Base-by-base conservation (phyloP, 2,329 filamentous ascomycete species). In the Epichloe gansuensis region DNA sequence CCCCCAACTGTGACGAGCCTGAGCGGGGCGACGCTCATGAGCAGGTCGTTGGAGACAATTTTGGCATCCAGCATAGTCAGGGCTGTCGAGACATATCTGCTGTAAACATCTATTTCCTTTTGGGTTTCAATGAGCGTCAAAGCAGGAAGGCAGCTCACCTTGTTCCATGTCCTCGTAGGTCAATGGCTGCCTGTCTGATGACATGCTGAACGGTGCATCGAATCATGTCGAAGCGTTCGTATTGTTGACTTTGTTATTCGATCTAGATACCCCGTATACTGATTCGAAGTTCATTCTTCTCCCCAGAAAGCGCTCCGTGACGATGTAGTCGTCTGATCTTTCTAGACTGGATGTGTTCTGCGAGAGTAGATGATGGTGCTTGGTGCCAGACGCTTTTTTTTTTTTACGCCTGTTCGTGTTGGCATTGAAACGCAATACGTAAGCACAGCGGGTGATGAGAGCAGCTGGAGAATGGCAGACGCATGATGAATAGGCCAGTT, bases 21-120 rank as follows among this genome's bases (percentile, higher is more conserved):
- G 40, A 64, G 54, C 8, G 61, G 62, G 6, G 60, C 60, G 13
- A 64, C 51, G 40, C 58, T 59, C 57, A 59, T 60, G 31, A 63
- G 55, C 21, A 61, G 52, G 27, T 61, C 58, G 17, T 56, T 60
- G 41, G 54, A 53, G 12, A 55, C 56, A 17, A 63, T 56, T n/a
- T 59, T 53, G 13, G 47, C 48, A 36, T 63, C 57, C 9, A 63
- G 55, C 11, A 57, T 55, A 17, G 49, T 39, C 23, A 63, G 53
- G 17, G 55, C 59, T 62, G 31, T 41, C 25, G 17, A 43, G 23
- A 27, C 7, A 4, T 39, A 2, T 3, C 46, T 23, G 17, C 34
- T 38, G 46, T 43, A 27, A 40, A 41, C 25, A 41, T 35, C 2
- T n/a, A 5, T 15, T 21, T 13, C 15, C 21, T n/a, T 34, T 23